Evolutionary conservation across 2,329 filamentous ascomycete genomes (phyloP).

Genomic region (Mycosphaerella sp.): DNA sequence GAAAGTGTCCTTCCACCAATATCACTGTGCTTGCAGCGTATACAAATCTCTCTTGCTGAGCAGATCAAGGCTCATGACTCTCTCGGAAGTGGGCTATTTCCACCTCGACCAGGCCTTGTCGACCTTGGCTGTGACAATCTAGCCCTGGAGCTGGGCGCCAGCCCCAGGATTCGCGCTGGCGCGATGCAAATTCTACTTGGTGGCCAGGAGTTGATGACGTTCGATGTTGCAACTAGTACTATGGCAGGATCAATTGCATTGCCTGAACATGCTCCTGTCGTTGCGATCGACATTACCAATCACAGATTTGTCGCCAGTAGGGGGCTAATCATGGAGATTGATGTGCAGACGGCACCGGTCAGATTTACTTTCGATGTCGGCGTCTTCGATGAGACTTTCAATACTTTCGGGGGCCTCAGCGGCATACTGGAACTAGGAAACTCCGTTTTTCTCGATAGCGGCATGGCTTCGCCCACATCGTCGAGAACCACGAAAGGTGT

Average conservation of each 20-base stretch:
- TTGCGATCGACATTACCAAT: constrained; percentile 20
- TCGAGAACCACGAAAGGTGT: constrained; percentile 46
- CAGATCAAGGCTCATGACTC: neutral
- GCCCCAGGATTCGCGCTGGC: constrained; percentile 11
- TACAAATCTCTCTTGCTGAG: constrained; percentile 5
- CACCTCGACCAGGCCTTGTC: constrained; percentile 2
- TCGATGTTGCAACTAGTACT: constrained; percentile 16
- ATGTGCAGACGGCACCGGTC: constrained; percentile 70
- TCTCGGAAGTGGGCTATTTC: neutral
- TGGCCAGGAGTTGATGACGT: constrained; percentile 22
- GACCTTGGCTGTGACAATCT: constrained; percentile 12
- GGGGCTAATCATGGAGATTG: constrained; percentile 39
- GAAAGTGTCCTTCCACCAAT: neutral
- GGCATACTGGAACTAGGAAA: constrained; percentile 82
- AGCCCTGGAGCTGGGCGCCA: neutral
- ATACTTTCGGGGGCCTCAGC: constrained; percentile 85
- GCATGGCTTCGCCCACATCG: constrained; percentile 29
- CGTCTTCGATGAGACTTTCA: constrained; percentile 76
- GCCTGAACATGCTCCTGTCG: constrained; percentile 19
- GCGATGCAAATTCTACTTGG: constrained; percentile 22
- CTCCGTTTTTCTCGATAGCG: constrained; percentile 67
- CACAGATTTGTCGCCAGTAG: constrained; percentile 20
- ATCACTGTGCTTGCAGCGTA: constrained; percentile 6
- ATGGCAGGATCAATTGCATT: constrained; percentile 18
- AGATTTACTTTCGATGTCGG: constrained; percentile 71